phyloP scores from a whole-genome alignment of 352 stramenopile species.

The Globisporangium perplexum region DNA sequence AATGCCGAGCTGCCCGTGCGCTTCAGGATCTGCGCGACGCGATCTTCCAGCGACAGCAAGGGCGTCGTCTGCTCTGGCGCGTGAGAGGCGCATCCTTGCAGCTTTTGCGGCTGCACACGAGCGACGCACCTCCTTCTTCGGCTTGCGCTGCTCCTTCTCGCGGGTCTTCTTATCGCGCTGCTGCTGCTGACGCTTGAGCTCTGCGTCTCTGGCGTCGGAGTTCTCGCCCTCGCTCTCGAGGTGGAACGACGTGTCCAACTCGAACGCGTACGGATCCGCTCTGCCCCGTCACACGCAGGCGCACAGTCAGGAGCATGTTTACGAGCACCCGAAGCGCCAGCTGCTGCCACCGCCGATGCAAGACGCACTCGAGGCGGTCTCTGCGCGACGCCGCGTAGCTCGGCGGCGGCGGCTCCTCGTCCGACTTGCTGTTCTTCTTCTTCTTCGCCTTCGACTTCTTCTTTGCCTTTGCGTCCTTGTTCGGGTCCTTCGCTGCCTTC shows the following conservation, averaged over 20 bases:
- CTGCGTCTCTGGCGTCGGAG: conserved; percentile 1
- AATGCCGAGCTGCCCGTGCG: conserved; percentile 58
- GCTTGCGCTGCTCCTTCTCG: conserved; percentile 20
- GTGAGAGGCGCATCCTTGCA: not conserved
- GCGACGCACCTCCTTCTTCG: conserved; percentile 19
- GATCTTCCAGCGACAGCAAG: conserved; percentile 56
- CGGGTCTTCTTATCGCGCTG: conserved; percentile 13
- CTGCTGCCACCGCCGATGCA: not conserved
- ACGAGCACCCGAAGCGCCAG: no score
- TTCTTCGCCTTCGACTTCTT: conserved; percentile 23
- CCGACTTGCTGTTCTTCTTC: conserved; percentile 23
- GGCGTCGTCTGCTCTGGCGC: conserved; percentile 16
- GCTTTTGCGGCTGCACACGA: not conserved
- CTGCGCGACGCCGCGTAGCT: conserved; percentile 38
- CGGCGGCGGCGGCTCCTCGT: conserved; percentile 50
- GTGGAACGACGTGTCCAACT: conserved; percentile 37
- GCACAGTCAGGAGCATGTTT: no score
- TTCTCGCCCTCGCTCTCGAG: conserved; percentile 19
- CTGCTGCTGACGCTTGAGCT: conserved; percentile 8
- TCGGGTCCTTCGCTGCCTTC: conserved; percentile 13
- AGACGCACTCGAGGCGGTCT: conserved; percentile 22
- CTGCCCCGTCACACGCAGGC: conserved; percentile 20
- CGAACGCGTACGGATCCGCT: conserved; percentile 70
- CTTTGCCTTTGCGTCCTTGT: conserved; percentile 8
- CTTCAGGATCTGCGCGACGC: conserved; percentile 70